Evolutionary conservation across 768 basidiomycete species (phyloP).

Genomic region (Fistulinella prunicolor): DNA sequence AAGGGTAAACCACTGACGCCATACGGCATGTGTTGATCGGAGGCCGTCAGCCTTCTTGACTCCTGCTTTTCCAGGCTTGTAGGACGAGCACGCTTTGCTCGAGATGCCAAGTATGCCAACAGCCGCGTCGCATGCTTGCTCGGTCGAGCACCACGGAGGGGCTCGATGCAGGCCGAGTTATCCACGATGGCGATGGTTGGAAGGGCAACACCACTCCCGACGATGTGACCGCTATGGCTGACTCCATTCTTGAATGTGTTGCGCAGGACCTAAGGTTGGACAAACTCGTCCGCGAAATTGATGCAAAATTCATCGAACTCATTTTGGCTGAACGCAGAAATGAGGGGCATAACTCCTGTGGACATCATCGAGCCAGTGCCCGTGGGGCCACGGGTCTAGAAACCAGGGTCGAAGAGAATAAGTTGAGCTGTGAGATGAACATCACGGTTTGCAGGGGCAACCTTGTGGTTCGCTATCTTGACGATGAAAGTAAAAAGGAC

Average conservation of each 20-base stretch:
- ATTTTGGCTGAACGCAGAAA: constrained; percentile 77
- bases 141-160: constrained; percentile 70
- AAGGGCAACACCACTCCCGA: constrained; percentile 63
- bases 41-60: constrained; percentile 73
- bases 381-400: constrained; percentile 66
- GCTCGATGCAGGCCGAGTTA: constrained; percentile 79
- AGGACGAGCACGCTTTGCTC: constrained; percentile 66
- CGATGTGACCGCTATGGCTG: constrained; percentile 60
- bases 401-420: constrained; percentile 78
- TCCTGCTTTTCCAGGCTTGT: constrained; percentile 74
- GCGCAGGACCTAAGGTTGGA: constrained; percentile 75
- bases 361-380: constrained; percentile 64
- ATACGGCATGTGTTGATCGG: constrained; percentile 43
- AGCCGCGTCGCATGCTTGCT: constrained; percentile 62
- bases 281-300: constrained; percentile 81
- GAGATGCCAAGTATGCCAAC: constrained; percentile 76
- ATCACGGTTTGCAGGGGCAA: constrained; percentile 58
- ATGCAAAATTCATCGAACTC: constrained; percentile 83
- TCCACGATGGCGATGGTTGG: constrained; percentile 73
- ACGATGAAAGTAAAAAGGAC: constrained; percentile 87
- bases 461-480: constrained; percentile 80
- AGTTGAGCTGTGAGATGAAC: constrained; percentile 61
- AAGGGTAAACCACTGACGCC: constrained; percentile 52
- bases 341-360: constrained; percentile 58
- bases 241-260: constrained; percentile 69